A percentile compares a stretch with the other conserved stretches of the same genome.
phyloP scores from a whole-genome alignment of 2,329 filamentous ascomycete species.

The Cadophora luteo-olivacea region DNA sequence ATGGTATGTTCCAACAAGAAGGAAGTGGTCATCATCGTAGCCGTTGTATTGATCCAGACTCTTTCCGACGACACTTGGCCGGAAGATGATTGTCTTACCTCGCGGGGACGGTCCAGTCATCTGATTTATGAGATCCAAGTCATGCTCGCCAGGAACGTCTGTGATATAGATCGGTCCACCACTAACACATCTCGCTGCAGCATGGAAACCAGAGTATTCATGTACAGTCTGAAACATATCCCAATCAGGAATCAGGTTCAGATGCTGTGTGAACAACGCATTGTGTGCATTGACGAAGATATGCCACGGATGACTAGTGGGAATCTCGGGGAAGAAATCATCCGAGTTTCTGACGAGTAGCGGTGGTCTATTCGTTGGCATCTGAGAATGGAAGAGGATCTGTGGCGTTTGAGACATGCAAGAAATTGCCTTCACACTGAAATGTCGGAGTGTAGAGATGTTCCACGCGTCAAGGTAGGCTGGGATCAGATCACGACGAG shows the following conservation, averaged over 20 bases:
- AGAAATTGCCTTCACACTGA: constrained; percentile 79
- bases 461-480: constrained; percentile 89
- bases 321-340: constrained; percentile 88
- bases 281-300: constrained; percentile 95
- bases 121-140: constrained; percentile 75
- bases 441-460: constrained; percentile 77
- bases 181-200: constrained; percentile 85
- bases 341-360: constrained; percentile 85
- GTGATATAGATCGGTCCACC: constrained; percentile 96
- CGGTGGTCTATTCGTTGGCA: constrained; percentile 76
- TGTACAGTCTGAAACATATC: constrained; percentile 73
- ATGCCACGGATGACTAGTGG: constrained; percentile 89
- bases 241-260: constrained; percentile 88
- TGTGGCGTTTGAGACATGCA: constrained; percentile 95
- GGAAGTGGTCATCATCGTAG: constrained; percentile 74
- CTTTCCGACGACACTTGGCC: constrained; percentile 77
- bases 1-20: constrained; percentile 82
- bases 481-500: constrained; percentile 73
- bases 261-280: constrained; percentile 77
- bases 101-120: constrained; percentile 78
- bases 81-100: constrained; percentile 79
- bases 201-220: constrained; percentile 81
- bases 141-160: constrained; percentile 83
- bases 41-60: constrained; percentile 75
- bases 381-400: constrained; percentile 82